Conservation (phyloP, 2,329 filamentous ascomycete genomes). For the Paecilomyces variotii region DNA sequence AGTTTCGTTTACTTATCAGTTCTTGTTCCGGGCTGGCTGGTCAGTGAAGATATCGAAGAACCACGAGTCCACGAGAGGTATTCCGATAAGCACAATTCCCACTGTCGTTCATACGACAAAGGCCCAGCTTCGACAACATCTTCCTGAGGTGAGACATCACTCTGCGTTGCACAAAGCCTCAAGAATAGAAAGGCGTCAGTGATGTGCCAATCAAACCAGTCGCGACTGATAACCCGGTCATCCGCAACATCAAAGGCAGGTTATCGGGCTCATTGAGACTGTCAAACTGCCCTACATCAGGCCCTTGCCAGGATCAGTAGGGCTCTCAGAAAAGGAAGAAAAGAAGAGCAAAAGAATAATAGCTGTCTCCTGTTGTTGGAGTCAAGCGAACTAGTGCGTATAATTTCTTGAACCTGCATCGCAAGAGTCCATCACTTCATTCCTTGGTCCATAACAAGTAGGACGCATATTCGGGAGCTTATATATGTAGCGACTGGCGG, state of each 20-base stretch:
- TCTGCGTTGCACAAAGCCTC: neutral
- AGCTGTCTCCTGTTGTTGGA: conserved; percentile 4
- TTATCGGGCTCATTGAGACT: conserved; percentile 13
- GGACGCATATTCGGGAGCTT: conserved; percentile 7
- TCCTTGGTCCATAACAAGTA: conserved; percentile 17
- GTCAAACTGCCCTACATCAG: conserved; percentile 11
- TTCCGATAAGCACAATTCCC: conserved; percentile 16
- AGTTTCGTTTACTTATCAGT: too few species aligned
- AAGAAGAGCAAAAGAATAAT: too few species aligned
- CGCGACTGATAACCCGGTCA: conserved; percentile 15
- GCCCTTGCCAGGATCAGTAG: too few species aligned
- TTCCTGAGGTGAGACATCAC: too few species aligned
- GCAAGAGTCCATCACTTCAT: conserved; percentile 18
- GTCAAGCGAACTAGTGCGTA: conserved; percentile 21
- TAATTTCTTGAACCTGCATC: conserved; percentile 18
- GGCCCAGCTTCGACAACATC: conserved; percentile 6
- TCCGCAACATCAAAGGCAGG: conserved; percentile 16
- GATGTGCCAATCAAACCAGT: conserved; percentile 11
- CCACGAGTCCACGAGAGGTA: conserved; percentile 15
- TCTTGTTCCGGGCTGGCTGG: conserved; percentile 13
- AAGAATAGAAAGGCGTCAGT: neutral
- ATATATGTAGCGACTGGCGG: neutral
- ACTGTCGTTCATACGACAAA: conserved; percentile 10
- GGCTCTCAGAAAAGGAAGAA: too few species aligned
- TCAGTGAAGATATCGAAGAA: conserved; percentile 19